These are phyloP conservation scores for Oidiodendron maius DNA, from an alignment of 495 filamentous ascomycete genomes.

Conservation along the genomic window DNA sequence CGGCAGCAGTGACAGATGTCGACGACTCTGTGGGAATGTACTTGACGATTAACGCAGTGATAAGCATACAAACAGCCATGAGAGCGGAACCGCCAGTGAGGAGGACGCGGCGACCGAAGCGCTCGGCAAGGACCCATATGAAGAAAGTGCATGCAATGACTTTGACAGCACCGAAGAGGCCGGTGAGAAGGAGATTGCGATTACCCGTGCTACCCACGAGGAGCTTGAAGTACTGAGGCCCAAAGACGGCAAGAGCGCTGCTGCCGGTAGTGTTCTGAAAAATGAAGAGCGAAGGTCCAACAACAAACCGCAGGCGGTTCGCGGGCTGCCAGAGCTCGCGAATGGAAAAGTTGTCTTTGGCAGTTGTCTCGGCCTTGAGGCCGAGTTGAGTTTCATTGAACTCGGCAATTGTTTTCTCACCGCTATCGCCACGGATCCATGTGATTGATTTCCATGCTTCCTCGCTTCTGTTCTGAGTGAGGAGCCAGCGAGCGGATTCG, in stretches of 20 bases:
- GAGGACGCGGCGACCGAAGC: slow-evolving; percentile 30
- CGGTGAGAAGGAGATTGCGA: slow-evolving; percentile 38
- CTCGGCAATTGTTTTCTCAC: slow-evolving; percentile 28
- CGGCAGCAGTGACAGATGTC: neutral
- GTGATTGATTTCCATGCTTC: slow-evolving; percentile 40
- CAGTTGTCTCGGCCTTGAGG: no score
- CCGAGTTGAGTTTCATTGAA: slow-evolving; percentile 39
- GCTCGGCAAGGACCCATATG: slow-evolving; percentile 33
- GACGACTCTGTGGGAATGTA: neutral
- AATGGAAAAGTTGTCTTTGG: no score
- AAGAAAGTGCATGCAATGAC: slow-evolving; percentile 36
- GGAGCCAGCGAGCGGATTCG: slow-evolving; percentile 44
- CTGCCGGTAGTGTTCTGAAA: slow-evolving; percentile 38
- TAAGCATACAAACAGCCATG: slow-evolving; percentile 1
- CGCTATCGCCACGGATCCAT: slow-evolving; percentile 40
- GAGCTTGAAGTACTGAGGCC: slow-evolving; percentile 59
- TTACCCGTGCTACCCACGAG: slow-evolving; percentile 35
- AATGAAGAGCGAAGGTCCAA: no score
- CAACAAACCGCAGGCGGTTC: no score
- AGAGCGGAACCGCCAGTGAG: slow-evolving; percentile 27
- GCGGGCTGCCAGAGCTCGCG: no score
- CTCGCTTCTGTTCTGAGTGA: slow-evolving; percentile 37
- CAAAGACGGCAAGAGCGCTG: slow-evolving; percentile 56
- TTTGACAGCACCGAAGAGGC: slow-evolving; percentile 45
- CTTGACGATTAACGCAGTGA: slow-evolving; percentile 1